phyloP scores from a whole-genome alignment of 2,329 filamentous ascomycete species.

The Calonectria pseudoreteaudii region DNA sequence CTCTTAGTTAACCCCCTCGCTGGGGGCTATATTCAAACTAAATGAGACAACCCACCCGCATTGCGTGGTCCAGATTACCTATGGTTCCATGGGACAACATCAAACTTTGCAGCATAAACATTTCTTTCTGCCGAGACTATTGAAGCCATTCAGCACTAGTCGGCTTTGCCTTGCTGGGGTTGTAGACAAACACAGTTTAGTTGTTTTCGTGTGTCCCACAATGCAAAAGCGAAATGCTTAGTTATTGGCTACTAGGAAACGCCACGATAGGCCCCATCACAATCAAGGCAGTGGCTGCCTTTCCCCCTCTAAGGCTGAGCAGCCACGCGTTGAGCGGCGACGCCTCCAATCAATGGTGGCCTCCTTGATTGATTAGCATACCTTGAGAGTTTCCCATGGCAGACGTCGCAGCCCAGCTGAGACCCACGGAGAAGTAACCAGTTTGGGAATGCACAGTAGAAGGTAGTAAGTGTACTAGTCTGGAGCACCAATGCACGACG shows the following conservation, averaged over 20 bases:
- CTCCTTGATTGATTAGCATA: background rate
- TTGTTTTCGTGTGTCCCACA: background rate
- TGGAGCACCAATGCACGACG: background rate
- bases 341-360: background rate
- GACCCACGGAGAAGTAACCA: background rate
- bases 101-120: background rate
- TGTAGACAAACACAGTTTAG: background rate
- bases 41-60: background rate
- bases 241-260: background rate
- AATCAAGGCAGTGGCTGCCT: background rate
- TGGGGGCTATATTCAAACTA: background rate
- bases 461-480: background rate
- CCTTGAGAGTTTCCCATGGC: background rate
- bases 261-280: background rate
- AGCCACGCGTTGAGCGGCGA: background rate
- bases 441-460: background rate
- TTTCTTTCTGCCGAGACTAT: background rate
- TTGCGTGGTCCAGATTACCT: background rate
- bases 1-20: background rate
- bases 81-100: background rate
- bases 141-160: constrained; percentile 6
- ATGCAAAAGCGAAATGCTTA: too few species aligned
- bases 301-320: background rate
- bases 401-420: background rate
- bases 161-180: background rate